phyloP scores from a whole-genome alignment of 331 rosid genomes.

The Pyracantha coccinea region DNA sequence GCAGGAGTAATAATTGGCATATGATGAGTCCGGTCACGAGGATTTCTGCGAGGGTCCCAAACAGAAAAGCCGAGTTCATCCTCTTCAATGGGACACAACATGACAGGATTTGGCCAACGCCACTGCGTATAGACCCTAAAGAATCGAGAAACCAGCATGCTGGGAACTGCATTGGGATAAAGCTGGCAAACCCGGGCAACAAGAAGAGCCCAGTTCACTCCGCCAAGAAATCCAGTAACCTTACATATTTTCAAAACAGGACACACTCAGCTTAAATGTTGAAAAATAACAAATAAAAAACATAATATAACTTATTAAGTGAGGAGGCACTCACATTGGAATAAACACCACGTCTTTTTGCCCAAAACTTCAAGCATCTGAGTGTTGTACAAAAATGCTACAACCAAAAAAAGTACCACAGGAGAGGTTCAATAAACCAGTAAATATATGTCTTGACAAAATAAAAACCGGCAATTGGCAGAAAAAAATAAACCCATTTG shows the following conservation, averaged over 20 bases:
- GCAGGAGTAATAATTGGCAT: constrained; percentile 99
- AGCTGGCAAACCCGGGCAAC: constrained; percentile 93
- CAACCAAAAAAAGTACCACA: constrained; percentile 21
- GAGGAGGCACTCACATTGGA: constrained; percentile 61
- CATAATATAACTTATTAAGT: background rate
- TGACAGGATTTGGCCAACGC: constrained; percentile 99
- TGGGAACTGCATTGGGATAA: constrained; percentile 91
- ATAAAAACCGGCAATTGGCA: background rate
- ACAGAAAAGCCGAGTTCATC: constrained; percentile 66
- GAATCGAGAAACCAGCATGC: constrained; percentile 91
- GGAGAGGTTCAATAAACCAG: no score
- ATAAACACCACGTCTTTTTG: constrained; percentile 89
- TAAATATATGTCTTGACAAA: background rate
- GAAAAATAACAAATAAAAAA: background rate
- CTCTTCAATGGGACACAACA: constrained; percentile 84
- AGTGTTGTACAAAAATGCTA: constrained; percentile 75
- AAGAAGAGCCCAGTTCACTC: constrained; percentile 94
- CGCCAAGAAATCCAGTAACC: constrained; percentile 99
- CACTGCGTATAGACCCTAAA: constrained; percentile 91
- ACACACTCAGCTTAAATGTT: background rate
- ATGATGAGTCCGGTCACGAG: constrained; percentile 66
- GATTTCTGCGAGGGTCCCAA: constrained; percentile 92
- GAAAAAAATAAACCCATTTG: constrained; percentile 1
- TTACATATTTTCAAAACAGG: constrained; percentile 12
- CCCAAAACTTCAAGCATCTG: constrained; percentile 89